Evolutionary conservation across 2,329 filamentous ascomycete genomes (phyloP), one percentile per base, ranked within the genome.

Genomic region (Pseudogymnoascus sp.): DNA sequence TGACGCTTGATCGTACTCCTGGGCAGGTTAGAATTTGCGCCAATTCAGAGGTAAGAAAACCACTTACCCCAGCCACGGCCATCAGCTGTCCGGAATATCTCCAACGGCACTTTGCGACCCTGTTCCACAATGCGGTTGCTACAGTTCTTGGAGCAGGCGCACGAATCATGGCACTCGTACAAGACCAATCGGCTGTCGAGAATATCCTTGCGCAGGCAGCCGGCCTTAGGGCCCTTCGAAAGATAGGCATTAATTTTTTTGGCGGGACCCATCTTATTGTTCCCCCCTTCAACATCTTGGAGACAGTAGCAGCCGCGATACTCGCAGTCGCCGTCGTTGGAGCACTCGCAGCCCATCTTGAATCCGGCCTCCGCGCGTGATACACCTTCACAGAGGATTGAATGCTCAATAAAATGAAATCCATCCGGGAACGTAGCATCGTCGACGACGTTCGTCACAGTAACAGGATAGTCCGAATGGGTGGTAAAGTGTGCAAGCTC

Each of bases 161-260:
- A 95, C 7, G 80, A 82, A 2, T 80, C 76, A 67, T 94, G 90
- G 70, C 90, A 95, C 69, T 95, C 90, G 73, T 92, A 93, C 62
- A 95, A 88, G 0, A 87, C 83, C 35, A 80, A 72, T 38, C 81
- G 78, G 25, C 81, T 84, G 22, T 78, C 67, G 11, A 86, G 75
- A 43, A 82, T 75, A 43, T 77, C 76, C 25, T 77, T 76, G 16
- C 82, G 76, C 47, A 88, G 72, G 16, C 81, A 75, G 0, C 81
- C 83, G 1, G 77, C 77, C 61, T 79, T 80, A 9, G 68, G 66
- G 0, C 84, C 84, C 22, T 76, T 76, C 4, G 77, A 75, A 68
- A 85, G 81, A 70, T 93, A 93, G 0, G 76, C 79, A 8, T 86
- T 68, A 1, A 64, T 60, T 47, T 69, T 69, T 7, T 33, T 47